phyloP scores from a whole-genome alignment of 2,329 filamentous ascomycete genomes.

The Ophiostoma sp. region DNA sequence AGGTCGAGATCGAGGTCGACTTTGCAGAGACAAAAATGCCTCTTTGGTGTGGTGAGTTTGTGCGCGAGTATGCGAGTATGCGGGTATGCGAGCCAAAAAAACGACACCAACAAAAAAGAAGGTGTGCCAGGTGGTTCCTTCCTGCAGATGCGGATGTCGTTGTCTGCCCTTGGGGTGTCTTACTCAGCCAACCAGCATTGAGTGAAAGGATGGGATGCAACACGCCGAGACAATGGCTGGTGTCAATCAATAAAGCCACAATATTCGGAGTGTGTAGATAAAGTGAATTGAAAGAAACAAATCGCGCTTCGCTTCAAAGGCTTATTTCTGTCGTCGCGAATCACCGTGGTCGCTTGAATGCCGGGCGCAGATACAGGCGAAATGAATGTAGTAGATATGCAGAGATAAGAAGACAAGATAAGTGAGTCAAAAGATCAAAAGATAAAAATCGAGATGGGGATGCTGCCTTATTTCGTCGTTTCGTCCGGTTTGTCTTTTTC shows the following conservation, averaged over 20 bases:
- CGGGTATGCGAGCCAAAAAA: not conserved
- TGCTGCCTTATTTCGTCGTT: slow-evolving; percentile 4
- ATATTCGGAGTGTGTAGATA: not conserved
- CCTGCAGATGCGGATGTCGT: slow-evolving; percentile 8
- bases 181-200: slow-evolving; percentile 13
- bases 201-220: slow-evolving; percentile 10
- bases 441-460: not conserved
- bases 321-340: not conserved
- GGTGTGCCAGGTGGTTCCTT: slow-evolving; percentile 1
- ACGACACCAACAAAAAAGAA: slow-evolving; percentile 7
- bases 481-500: not conserved
- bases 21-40: slow-evolving; percentile 1
- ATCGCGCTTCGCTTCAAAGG: not conserved
- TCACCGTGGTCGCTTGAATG: not conserved
- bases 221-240: not conserved
- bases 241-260: slow-evolving; percentile 7
- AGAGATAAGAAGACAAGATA: not conserved
- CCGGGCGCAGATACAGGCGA: not conserved
- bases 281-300: not conserved
- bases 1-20: not conserved
- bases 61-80: not conserved
- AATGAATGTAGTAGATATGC: not conserved
- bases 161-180: slow-evolving; percentile 9
- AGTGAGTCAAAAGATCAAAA: not conserved
- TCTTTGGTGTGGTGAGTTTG: not conserved